phyloP scores from a whole-genome alignment of 352 stramenopile species.

The Aphanomyces invadans region DNA sequence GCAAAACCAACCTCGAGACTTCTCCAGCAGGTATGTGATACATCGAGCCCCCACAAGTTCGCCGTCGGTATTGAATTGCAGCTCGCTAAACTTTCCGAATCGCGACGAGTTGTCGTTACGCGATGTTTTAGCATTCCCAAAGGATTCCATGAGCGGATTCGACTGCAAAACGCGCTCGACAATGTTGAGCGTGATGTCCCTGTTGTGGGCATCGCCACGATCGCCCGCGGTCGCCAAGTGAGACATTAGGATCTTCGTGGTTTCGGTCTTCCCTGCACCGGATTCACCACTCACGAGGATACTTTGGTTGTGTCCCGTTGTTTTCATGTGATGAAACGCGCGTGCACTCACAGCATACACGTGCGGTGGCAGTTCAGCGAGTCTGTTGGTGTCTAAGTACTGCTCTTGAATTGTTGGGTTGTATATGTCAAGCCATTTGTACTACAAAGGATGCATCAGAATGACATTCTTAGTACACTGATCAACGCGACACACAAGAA shows the following conservation, averaged over 20 bases:
- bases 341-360: conserved; percentile 74
- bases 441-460: conserved; percentile 38
- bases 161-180: conserved; percentile 75
- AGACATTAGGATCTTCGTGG: conserved; percentile 95
- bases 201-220: conserved; percentile 28
- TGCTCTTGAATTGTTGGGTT: conserved; percentile 60
- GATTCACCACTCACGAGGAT: conserved; percentile 83
- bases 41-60: conserved; percentile 75
- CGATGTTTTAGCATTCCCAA: conserved; percentile 95
- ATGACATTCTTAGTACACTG: no score
- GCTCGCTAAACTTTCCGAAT: conserved; percentile 95
- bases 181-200: conserved; percentile 52
- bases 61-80: conserved; percentile 88
- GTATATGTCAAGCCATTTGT: conserved; percentile 89
- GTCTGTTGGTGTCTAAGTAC: conserved; percentile 66
- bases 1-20: conserved; percentile 39
- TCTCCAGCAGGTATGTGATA: conserved; percentile 83
- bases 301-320: conserved; percentile 73
- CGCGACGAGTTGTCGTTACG: conserved; percentile 94
- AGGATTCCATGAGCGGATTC: conserved; percentile 88
- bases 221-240: conserved; percentile 74
- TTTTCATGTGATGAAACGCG: conserved; percentile 76
- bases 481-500: no score
- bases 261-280: conserved; percentile 92
- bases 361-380: conserved; percentile 59